Evolutionary conservation across 1,284 basidiomycete species (phyloP).

Genomic region (Ustilago nuda): DNA sequence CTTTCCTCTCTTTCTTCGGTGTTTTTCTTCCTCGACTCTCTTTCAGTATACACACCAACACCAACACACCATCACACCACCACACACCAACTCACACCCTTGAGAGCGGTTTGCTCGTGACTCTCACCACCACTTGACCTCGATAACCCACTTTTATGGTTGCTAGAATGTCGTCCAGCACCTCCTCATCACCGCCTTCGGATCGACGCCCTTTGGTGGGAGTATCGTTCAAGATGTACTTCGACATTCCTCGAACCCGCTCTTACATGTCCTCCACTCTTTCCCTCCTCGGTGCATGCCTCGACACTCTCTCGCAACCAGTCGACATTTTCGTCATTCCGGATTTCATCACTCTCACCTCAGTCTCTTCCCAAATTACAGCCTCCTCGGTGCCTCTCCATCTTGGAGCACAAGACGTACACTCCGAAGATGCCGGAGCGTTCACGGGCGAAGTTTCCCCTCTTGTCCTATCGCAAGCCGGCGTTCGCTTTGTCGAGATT

Average conservation of each 20-base stretch:
- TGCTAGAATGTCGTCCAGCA: conserved; percentile 14
- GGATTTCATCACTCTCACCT: conserved; percentile 59
- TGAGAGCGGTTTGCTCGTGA: no score
- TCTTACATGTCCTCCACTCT: conserved; percentile 33
- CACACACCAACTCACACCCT: no score
- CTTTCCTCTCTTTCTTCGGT: no score
- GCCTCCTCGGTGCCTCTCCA: conserved; percentile 25
- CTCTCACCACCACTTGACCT: neutral
- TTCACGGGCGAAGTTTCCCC: conserved; percentile 66
- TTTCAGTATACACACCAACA: no score
- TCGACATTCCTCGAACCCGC: conserved; percentile 55
- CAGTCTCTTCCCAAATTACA: conserved; percentile 26
- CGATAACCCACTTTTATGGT: neutral
- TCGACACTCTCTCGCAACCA: conserved; percentile 18
- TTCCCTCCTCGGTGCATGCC: conserved; percentile 21
- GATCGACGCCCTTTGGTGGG: conserved; percentile 56
- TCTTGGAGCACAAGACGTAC: conserved; percentile 61
- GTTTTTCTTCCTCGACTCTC: no score
- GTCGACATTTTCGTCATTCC: conserved; percentile 63
- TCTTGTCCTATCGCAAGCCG: conserved; percentile 54
- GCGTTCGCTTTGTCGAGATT: conserved; percentile 61
- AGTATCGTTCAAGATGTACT: conserved; percentile 67
- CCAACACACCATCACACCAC: no score
- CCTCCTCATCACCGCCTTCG: neutral
- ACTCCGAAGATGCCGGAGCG: conserved; percentile 56